These are phyloP conservation scores for Simmondsia chinensis DNA, from an alignment of 148 eudicot species.

Conservation along the genomic window DNA sequence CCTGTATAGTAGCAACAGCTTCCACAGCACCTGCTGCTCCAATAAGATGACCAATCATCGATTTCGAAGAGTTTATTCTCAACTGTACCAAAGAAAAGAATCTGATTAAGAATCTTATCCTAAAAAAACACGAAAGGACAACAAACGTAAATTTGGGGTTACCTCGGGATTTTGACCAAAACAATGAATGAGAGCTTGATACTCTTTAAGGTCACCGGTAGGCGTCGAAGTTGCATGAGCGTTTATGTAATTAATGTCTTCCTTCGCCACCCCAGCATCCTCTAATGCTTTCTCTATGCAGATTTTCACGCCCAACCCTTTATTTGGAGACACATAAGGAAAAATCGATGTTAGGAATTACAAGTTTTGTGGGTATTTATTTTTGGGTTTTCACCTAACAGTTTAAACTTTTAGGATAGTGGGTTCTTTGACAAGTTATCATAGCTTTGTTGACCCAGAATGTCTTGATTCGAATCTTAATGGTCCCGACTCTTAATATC, in stretches of 20 bases:
- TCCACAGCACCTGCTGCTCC: conserved; percentile 98
- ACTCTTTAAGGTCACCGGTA: conserved; percentile 85
- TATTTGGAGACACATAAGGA: background rate
- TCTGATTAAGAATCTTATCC: background rate
- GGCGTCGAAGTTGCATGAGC: conserved; percentile 98
- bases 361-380: too few species aligned
- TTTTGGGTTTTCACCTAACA: too few species aligned
- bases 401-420: too few species aligned
- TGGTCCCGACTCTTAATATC: too few species aligned
- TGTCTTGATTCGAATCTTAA: too few species aligned
- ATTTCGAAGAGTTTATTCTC: conserved; percentile 81
- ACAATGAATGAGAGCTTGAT: conserved; percentile 73
- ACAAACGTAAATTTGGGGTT: background rate
- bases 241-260: conserved; percentile 90
- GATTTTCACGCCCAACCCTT: conserved; percentile 68
- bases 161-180: conserved; percentile 90
- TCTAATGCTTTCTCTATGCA: conserved; percentile 89
- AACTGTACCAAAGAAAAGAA: conserved; percentile 34
- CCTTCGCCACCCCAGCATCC: conserved; percentile 71
- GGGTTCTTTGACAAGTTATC: too few species aligned
- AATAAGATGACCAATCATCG: conserved; percentile 92
- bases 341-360: too few species aligned
- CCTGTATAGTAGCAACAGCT: conserved; percentile 96
- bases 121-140: background rate
- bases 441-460: too few species aligned